These are phyloP conservation scores for Aspergillus baeticus DNA, from an alignment of 495 filamentous ascomycete species.

Conservation along the genomic window DNA sequence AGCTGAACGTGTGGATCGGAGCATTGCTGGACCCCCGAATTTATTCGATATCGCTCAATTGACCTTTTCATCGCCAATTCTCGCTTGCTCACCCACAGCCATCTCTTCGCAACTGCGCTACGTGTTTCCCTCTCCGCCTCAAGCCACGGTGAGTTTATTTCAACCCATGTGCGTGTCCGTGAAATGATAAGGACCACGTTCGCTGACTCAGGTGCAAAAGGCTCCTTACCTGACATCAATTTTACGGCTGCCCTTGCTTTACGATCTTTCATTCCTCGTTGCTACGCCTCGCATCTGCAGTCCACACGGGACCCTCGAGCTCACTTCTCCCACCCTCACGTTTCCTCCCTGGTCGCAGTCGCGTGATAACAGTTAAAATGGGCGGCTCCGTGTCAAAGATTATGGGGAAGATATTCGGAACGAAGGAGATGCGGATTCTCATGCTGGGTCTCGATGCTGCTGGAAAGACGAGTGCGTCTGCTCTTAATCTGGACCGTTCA, in stretches of 20 bases:
- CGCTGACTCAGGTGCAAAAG: conserved; percentile 11
- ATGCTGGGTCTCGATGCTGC: conserved; percentile 98
- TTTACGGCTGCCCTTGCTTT: not conserved
- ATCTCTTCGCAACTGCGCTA: not conserved
- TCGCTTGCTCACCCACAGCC: not conserved
- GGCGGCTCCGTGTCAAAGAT: conserved; percentile 81
- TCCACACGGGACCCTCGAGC: not conserved
- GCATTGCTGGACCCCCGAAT: conserved; percentile 13
- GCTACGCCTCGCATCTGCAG: not conserved
- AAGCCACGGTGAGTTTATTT: conserved; percentile 16
- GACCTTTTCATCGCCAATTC: conserved; percentile 1
- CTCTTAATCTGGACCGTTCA: not conserved
- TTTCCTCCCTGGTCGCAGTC: conserved; percentile 7
- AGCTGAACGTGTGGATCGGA: conserved; percentile 19
- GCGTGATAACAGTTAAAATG: conserved; percentile 50
- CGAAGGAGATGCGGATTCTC: conserved; percentile 95
- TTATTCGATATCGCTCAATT: conserved; percentile 19
- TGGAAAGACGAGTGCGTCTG: conserved; percentile 85
- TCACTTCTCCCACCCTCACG: conserved; percentile 8
- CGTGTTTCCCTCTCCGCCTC: not conserved
- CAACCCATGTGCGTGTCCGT: conserved; percentile 2
- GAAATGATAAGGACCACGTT: conserved; percentile 8
- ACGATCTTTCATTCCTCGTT: not conserved
- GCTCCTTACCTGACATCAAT: not conserved
- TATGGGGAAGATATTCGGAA: conserved; percentile 97